Evolutionary conservation across 1,284 basidiomycete genomes (phyloP).

Genomic region (Nidula niveotomentosa): DNA sequence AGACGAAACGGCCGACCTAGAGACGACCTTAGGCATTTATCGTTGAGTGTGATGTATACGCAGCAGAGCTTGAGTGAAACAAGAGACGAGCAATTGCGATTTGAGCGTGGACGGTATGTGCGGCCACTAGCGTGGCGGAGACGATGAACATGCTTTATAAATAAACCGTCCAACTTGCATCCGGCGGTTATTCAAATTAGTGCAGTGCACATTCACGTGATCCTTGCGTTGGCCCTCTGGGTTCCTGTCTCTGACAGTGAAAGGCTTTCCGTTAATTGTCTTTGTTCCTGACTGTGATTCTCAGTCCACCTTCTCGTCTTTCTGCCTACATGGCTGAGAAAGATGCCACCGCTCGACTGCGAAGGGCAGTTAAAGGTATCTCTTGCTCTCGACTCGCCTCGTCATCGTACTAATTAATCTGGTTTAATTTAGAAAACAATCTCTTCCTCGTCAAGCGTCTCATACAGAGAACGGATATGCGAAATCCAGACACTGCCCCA

Average conservation of each 20-base stretch:
- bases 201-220: too few relatives aligned
- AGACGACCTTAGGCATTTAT: constrained; percentile 79
- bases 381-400: constrained; percentile 6
- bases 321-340: constrained; percentile 70
- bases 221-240: too few relatives aligned
- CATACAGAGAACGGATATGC: constrained; percentile 79
- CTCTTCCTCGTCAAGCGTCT: constrained; percentile 85
- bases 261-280: too few relatives aligned
- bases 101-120: too few relatives aligned
- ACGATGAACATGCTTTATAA: too few relatives aligned
- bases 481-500: constrained; percentile 79
- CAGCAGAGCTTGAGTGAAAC: too few relatives aligned
- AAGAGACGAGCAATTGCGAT: too few relatives aligned
- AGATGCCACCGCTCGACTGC: constrained; percentile 71
- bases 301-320: constrained; percentile 21
- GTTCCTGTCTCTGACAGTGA: too few relatives aligned
- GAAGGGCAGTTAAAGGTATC: constrained; percentile 78
- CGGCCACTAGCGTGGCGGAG: too few relatives aligned
- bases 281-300: constrained; percentile 7
- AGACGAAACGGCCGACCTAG: constrained; percentile 76
- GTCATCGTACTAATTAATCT: constrained; percentile 14
- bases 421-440: constrained; percentile 73
- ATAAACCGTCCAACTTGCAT: too few relatives aligned
- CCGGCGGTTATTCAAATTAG: too few relatives aligned
- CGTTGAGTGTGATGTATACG: constrained; percentile 4